These are phyloP conservation scores for Plasmodium coatneyi DNA, from an alignment of 169 alveolate species.

Conservation along the genomic window DNA sequence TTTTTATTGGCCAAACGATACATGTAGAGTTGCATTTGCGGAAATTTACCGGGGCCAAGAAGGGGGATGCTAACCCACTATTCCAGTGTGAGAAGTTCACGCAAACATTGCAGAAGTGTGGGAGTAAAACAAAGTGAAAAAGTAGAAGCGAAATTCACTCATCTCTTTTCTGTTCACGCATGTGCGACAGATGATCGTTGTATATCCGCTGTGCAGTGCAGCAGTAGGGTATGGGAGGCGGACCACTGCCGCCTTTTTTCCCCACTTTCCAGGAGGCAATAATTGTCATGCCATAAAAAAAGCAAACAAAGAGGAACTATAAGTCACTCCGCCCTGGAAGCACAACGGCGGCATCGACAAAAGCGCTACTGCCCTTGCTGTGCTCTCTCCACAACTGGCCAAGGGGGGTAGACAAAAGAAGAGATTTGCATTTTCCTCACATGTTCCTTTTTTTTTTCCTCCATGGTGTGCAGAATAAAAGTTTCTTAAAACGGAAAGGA, in stretches of 20 bases:
- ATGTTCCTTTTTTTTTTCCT: neutral
- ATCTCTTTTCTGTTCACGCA: neutral
- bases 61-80: neutral
- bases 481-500: neutral
- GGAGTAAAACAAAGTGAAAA: neutral
- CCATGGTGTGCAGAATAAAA: neutral
- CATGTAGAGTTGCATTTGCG: neutral
- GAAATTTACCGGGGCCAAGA: too few relatives aligned
- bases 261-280: neutral
- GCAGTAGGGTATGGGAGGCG: neutral
- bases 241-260: neutral
- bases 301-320: neutral
- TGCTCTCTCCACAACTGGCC: neutral
- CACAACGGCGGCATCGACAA: neutral
- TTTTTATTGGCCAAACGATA: neutral
- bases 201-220: neutral
- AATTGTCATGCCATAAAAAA: too few relatives aligned
- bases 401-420: neutral
- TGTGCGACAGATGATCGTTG: neutral
- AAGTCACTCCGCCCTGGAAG: neutral
- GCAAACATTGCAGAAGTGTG: neutral
- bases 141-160: neutral
- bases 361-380: neutral
- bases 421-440: neutral
- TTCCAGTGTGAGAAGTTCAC: neutral